Evolutionary conservation across 805 yeast genomes (phyloP), one percentile per base, ranked within the genome.

Genomic region (Starmerella bombicola): DNA sequence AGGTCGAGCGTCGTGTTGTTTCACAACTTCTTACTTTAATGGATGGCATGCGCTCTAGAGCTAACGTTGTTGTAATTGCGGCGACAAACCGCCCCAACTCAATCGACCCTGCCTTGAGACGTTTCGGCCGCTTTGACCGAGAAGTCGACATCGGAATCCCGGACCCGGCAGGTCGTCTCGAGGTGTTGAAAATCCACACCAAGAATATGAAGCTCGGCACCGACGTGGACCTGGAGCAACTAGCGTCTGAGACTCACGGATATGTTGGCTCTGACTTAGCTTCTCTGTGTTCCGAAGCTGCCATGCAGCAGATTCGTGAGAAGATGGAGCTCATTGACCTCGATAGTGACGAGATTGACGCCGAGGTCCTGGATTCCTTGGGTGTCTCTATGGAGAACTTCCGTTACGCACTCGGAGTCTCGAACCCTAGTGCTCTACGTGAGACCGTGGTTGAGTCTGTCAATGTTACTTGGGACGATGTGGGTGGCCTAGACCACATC

Each of bases 11-110:
- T 69, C 80, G 99, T 70, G 98, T 91, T 42, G 99, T 91, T 47
- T 88, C 97, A 23, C 98, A 91, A 68, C 73, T 91, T 59, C 75
- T 91, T 61, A 91, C 99, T 16, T 72, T 91, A 54, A 91, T 91
- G 99, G 99, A 91, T 61, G 99, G 98, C 71, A 91, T 91, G 98
- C 88, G 88, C 67, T 95, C 97, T n/a, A 79, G 98, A 66, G 80
- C 97, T 30, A 91, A 91, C 60, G 80, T 84, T 54, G 98, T 91
- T 48, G 99, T 91, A 42, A 91, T 91, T 66, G 99, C 98, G 41
- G 99, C 99, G 28, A 91, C 91, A 39, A 80, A 80, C 66, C 71
- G 91, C 63, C 91, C 91, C 50, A 80, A 80, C 66, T 76, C 85
- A 16, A 80, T 80, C 56, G 91, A 80, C 57, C 86, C 91, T 35